Conservation (phyloP, 2,329 filamentous ascomycete species). For the Phyllosticta citrichinensis region DNA sequence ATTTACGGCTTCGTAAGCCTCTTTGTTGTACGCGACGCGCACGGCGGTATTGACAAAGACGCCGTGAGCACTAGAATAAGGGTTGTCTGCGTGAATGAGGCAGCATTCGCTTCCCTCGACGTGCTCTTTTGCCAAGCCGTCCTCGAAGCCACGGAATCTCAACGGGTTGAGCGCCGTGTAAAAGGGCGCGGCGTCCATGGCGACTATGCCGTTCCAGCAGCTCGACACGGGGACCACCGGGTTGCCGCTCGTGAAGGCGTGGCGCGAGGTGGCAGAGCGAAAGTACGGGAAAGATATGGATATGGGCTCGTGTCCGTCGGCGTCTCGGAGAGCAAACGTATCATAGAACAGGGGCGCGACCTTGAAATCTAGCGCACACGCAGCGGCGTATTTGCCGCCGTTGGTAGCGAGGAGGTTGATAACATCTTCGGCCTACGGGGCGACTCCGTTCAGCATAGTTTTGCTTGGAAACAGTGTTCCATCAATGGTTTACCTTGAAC, state of each 20-base stretch:
- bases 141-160: constrained; percentile 54
- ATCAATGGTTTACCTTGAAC: constrained; percentile 39
- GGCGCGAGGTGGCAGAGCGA: constrained; percentile 38
- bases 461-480: neutral
- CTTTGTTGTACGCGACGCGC: constrained; percentile 51
- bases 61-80: constrained; percentile 40
- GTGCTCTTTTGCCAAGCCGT: constrained; percentile 49
- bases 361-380: constrained; percentile 52
- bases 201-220: constrained; percentile 58
- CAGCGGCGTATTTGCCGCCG: constrained; percentile 49
- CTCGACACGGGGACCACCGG: constrained; percentile 51
- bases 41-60: constrained; percentile 62
- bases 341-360: constrained; percentile 49
- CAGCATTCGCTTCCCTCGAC: constrained; percentile 74
- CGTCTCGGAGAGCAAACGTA: constrained; percentile 51
- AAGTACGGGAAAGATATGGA: constrained; percentile 54
- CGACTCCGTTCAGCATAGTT: too few relatives aligned
- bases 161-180: constrained; percentile 20
- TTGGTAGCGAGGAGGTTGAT: constrained; percentile 47
- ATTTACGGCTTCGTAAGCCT: constrained; percentile 19
- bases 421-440: constrained; percentile 43
- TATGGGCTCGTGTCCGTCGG: constrained; percentile 39
- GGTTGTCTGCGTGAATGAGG: constrained; percentile 64
- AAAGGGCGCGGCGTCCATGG: constrained; percentile 47
- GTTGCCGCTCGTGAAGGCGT: constrained; percentile 42